Conservation (phyloP, 2,329 filamentous ascomycete species). For the Colletotrichum tofieldiae region DNA sequence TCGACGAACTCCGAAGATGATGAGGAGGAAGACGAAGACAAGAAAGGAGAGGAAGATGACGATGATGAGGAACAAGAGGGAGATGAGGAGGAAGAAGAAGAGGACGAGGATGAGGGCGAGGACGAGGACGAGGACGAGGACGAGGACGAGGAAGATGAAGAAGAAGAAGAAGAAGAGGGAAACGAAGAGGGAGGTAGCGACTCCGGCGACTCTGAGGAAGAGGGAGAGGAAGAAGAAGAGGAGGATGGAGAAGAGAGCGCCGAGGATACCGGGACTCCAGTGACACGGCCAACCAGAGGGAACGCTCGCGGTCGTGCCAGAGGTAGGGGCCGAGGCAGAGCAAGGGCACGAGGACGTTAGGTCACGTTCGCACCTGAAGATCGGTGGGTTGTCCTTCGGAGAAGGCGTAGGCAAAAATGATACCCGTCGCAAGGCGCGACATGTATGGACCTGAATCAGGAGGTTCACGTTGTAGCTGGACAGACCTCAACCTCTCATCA, state of each 20-base stretch:
- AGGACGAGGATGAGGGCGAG: conserved; percentile 53
- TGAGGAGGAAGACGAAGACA: conserved; percentile 51
- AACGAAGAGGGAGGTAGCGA: conserved; percentile 49
- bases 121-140: conserved; percentile 50
- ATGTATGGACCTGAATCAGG: background rate
- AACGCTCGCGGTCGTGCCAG: conserved; percentile 54
- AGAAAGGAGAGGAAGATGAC: conserved; percentile 15
- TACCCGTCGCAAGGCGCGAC: conserved; percentile 38
- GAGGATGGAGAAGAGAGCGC: conserved; percentile 52
- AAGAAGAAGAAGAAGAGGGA: conserved; percentile 49
- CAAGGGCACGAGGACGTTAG: conserved; percentile 33
- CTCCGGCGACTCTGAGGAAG: conserved; percentile 39
- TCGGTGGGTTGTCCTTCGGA: background rate
- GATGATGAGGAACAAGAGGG: conserved; percentile 45
- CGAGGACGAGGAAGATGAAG: conserved; percentile 50
- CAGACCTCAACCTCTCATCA: background rate
- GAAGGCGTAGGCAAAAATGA: conserved; percentile 21
- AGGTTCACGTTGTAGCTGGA: background rate
- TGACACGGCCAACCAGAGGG: conserved; percentile 55
- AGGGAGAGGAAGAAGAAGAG: conserved; percentile 43
- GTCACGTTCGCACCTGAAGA: conserved; percentile 1
- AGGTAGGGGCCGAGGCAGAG: conserved; percentile 49
- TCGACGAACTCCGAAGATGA: conserved; percentile 53
- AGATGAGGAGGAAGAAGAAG: conserved; percentile 46
- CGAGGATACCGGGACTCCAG: conserved; percentile 57